phyloP scores from a whole-genome alignment of 306 rosid genomes.

The Sicyos baderoa region DNA sequence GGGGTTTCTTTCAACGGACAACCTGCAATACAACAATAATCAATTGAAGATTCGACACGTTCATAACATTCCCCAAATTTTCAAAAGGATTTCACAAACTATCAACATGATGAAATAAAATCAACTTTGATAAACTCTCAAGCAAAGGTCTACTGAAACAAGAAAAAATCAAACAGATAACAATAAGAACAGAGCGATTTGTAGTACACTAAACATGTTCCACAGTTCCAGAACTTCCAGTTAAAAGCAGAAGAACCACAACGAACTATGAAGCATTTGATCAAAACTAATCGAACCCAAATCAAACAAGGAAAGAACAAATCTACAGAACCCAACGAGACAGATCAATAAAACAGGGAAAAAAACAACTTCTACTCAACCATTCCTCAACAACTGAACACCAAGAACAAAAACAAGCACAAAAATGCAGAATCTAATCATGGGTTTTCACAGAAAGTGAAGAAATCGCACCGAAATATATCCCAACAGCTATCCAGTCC shows the following conservation, averaged over 20 bases:
- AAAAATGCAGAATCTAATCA: background rate
- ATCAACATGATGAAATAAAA: background rate
- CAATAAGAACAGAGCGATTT: background rate
- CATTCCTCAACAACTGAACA: background rate
- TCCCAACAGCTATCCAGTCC: constrained; percentile 89
- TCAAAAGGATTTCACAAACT: background rate
- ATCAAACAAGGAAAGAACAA: background rate
- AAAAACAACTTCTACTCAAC: background rate
- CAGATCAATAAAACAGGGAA: background rate
- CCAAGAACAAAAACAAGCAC: background rate
- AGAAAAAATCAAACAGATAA: background rate
- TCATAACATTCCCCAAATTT: background rate
- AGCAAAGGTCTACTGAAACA: background rate
- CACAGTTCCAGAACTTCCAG: background rate
- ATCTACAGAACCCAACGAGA: background rate
- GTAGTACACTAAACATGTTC: too few relatives aligned
- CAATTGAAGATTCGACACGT: background rate
- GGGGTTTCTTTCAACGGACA: constrained; percentile 67
- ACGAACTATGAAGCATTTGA: background rate
- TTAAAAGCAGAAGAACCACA: background rate
- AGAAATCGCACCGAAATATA: constrained; percentile 55
- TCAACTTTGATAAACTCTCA: background rate
- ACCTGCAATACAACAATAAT: constrained; percentile 32
- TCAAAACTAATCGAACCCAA: background rate
- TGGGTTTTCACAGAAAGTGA: constrained; percentile 7